Base-by-base conservation (phyloP, 345 rosid genomes). In the Noccaea bulbosa region DNA sequence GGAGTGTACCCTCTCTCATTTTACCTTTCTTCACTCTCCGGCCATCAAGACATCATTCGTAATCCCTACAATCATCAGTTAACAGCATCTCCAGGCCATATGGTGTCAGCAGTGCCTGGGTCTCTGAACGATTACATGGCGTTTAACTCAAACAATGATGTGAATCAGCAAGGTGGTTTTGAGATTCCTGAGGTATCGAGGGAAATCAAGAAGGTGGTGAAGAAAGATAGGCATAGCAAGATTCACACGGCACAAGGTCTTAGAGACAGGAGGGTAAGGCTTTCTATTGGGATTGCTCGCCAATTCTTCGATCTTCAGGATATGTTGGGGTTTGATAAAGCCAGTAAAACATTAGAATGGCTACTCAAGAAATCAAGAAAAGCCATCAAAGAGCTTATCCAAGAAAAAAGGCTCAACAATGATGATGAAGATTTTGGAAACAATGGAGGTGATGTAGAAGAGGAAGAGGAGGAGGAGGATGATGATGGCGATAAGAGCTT, bases 311-410 rank as follows among this genome's bases (percentile, higher is more conserved):
- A 83, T 76, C 96, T 91, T 27, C 97, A 91, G 61, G 97, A 91
- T 73, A 77, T 77, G 88, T 75, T 91, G 80, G 92, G 97, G 57
- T 89, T 84, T 73, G 92, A 89, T 67, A 89, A 83, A 83, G 90
- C 93, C 2, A 89, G 93, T 79, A 79, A 89, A 68, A 91, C 96
- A 76, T 84, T 91, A 15, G 97, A 84, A 30, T 92, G 98, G 98
- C 74, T 92, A 12, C 84, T 92, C 15, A 70, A 46, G 7, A 84
- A 84, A 55, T 88, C 96, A 6, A 81, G 60, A 47, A 79, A 65
- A n/a, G 84, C 90, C 73, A 93, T 93, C 44, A 60, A 66, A 43
- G 85, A 83, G 53, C 72, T 83, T 32, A 67, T 63, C 7, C 65
- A 64, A 37, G 67, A 14, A 43, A 78, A 70, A 49, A 73, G 24